A percentile compares a stretch with the other conserved stretches of the same genome.
phyloP scores from a whole-genome alignment of 176 grass and related monocot species.

The Cenchrus fungigraminus region DNA sequence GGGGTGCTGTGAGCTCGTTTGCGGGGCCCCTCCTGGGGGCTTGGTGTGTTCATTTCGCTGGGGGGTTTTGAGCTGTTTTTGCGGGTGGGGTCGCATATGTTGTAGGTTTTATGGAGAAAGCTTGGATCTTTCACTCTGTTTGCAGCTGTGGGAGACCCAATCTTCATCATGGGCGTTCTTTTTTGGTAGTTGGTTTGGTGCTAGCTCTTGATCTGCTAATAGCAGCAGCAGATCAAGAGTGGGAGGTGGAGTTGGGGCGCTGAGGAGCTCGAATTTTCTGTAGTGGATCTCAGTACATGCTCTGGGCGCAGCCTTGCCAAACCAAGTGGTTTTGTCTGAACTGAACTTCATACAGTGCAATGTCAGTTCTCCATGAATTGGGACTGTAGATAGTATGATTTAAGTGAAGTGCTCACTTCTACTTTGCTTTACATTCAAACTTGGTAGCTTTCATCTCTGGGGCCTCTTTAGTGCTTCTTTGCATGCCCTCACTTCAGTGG shows the following conservation, averaged over 20 bases:
- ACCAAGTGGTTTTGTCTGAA: constrained; percentile 2
- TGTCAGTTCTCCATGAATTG: background rate
- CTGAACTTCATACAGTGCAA: background rate
- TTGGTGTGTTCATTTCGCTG: constrained; percentile 29
- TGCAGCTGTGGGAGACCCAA: background rate
- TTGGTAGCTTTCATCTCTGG: background rate
- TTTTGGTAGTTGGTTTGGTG: background rate
- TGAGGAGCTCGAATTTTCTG: constrained; percentile 17
- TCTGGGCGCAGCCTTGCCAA: background rate
- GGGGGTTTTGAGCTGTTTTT: constrained; percentile 32
- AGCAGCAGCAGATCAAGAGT: constrained; percentile 36
- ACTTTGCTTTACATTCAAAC: background rate
- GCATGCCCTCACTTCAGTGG: background rate
- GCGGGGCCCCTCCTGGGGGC: background rate
- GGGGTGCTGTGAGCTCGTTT: constrained; percentile 30
- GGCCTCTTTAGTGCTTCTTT: background rate
- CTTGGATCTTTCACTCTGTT: constrained; percentile 28
- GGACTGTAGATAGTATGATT: constrained; percentile 1
- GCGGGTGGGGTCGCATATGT: constrained; percentile 17
- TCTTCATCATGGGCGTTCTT: background rate
- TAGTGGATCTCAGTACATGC: constrained; percentile 36
- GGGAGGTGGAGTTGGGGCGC: background rate
- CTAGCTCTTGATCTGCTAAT: constrained; percentile 44
- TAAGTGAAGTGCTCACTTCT: background rate
- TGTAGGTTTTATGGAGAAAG: constrained; percentile 28